Evolutionary conservation across 2,329 filamentous ascomycete genomes (phyloP), one percentile per base, ranked within the genome.

Genomic region (Pseudopithomyces chartarum): DNA sequence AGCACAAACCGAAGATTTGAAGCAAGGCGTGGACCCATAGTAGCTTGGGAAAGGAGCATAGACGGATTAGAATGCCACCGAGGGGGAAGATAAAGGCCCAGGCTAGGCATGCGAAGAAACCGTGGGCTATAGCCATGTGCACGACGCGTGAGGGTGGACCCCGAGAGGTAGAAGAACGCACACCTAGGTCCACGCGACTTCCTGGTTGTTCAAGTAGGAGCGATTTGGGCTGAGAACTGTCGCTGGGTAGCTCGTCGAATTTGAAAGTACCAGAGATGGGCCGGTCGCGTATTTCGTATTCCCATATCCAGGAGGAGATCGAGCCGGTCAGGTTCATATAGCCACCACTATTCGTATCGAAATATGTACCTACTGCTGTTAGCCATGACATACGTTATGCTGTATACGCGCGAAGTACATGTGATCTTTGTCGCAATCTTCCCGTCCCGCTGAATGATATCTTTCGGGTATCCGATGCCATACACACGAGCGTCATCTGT

Each of bases 391-490:
- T 11, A 7, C 33, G 2, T 38, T 15, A 22, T 26, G 12, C 17
- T 20, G n/a, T 26, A 13, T 4, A 36, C 4, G 1, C n/a, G 19
- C n/a, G 36, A 5, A 10, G 57, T 74, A 79, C 84, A 86, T 61
- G 73, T 79, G 17, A 87, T 75, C 63, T 86, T 86, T 12, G 84
- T 84, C 19, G 77, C 78, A 80, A 86, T 84, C n/a, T 77, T 73
- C 17, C 80, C 80, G 61, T 82, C 76, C 3, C 71, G 66, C 3
- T 86, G 80, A 1, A 84, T 82, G 3, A 80, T 81, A 2, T 84
- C 84, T 40, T 79, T 81, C 0, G 86, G 75, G 5, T 13, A 38
- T 13, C 11, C 13, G 3, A 38, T 13, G 34, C 13, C 11, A 12
- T 38, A 13, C 34, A 13, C 11, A 4, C 6, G 6, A 3, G 12